Percentiles rank a stretch among this genome's conserved stretches.
phyloP scores from a whole-genome alignment of 495 filamentous ascomycete species.

The Astrothelium subdiscretum region DNA sequence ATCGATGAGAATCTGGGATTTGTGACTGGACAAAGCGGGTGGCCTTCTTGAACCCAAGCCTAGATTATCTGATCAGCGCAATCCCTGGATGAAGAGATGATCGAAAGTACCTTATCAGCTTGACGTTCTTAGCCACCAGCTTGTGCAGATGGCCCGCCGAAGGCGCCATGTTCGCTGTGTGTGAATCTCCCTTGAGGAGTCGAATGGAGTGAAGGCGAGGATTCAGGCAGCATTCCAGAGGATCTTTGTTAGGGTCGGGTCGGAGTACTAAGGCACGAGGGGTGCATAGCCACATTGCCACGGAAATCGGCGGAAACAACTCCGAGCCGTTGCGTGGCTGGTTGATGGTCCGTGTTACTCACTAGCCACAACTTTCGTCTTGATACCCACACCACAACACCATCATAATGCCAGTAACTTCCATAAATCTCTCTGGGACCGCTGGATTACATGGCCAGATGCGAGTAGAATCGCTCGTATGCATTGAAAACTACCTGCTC shows the following conservation, averaged over 20 bases:
- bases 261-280: not conserved
- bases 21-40: conserved; percentile 22
- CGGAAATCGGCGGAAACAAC: too few species aligned
- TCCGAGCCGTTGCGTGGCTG: too few species aligned
- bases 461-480: too few species aligned
- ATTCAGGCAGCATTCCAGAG: not conserved
- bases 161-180: conserved; percentile 16
- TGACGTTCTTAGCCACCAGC: conserved; percentile 26
- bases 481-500: too few species aligned
- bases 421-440: too few species aligned
- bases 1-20: conserved; percentile 40
- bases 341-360: too few species aligned
- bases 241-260: not conserved
- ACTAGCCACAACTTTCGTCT: too few species aligned
- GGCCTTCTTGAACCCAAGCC: conserved; percentile 22
- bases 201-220: not conserved
- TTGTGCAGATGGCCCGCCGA: conserved; percentile 22
- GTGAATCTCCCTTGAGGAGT: not conserved
- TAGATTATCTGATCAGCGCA: not conserved
- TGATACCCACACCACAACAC: too few species aligned
- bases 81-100: not conserved
- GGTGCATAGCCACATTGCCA: not conserved
- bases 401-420: too few species aligned
- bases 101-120: conserved; percentile 20
- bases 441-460: too few species aligned